These are phyloP conservation scores for Lichtheimia ramosa DNA, from an alignment of 371 early-diverging fungal genomes.

Conservation along the genomic window DNA sequence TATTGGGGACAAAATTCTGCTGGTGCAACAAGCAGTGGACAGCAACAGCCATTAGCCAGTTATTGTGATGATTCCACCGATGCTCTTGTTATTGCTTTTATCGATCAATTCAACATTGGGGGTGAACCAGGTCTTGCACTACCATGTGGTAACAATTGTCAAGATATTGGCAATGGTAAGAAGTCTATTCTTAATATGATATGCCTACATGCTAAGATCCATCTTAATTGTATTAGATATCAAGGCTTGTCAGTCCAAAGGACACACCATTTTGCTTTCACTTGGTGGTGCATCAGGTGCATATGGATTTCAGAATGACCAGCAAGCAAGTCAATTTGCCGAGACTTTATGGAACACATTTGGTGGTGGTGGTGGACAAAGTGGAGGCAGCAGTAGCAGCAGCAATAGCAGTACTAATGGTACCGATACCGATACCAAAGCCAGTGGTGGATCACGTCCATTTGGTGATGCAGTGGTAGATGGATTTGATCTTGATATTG, in stretches of 20 bases:
- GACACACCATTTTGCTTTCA: constrained; percentile 63
- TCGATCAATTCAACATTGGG: constrained; percentile 54
- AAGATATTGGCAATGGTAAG: constrained; percentile 41
- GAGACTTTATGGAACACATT: constrained; percentile 64
- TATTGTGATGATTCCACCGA: constrained; percentile 58
- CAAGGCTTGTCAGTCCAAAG: constrained; percentile 60
- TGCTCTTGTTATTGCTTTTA: constrained; percentile 61
- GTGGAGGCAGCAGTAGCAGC: neutral
- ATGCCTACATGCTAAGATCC: neutral
- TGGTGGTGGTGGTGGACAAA: neutral
- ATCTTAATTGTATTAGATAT: constrained; percentile 39
- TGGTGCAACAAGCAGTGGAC: constrained; percentile 3
- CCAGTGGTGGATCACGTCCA: constrained; percentile 52
- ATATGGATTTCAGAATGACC: constrained; percentile 54
- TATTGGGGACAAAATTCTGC: constrained; percentile 11
- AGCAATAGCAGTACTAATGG: neutral
- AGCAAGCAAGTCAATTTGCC: constrained; percentile 56
- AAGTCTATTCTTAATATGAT: neutral
- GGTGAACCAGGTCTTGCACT: constrained; percentile 49
- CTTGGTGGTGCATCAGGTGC: constrained; percentile 71
- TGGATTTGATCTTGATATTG: constrained; percentile 75
- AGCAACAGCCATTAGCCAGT: constrained; percentile 43
- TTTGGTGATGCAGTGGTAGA: constrained; percentile 63
- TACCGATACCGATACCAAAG: constrained; percentile 45
- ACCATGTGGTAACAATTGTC: constrained; percentile 61